Percentiles rank a stretch among this genome's conserved stretches.
phyloP scores from a whole-genome alignment of 2,329 filamentous ascomycete species.

The Pseudonectria buxi region DNA sequence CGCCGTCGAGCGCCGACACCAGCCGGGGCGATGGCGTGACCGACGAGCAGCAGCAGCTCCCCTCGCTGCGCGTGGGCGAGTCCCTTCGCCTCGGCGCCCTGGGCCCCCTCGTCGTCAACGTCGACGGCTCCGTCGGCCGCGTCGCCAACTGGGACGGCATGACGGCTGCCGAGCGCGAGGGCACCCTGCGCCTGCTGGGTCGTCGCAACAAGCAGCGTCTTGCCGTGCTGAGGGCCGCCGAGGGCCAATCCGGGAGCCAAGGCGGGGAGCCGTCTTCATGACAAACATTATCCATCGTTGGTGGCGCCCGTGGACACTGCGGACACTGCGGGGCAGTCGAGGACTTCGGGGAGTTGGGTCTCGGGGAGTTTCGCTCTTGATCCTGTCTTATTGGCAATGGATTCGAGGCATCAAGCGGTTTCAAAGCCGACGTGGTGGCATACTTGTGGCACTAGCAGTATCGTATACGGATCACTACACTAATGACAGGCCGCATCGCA shows the following conservation, averaged over 20 bases:
- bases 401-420: too few species aligned
- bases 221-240: conserved; percentile 37
- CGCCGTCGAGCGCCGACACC: conserved; percentile 12
- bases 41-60: too few species aligned
- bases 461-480: too few species aligned
- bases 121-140: conserved; percentile 62
- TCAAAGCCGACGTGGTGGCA: too few species aligned
- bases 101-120: conserved; percentile 68
- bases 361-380: too few species aligned
- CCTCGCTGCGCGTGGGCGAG: conserved; percentile 16
- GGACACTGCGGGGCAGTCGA: too few species aligned
- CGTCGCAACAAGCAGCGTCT: conserved; percentile 61
- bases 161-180: conserved; percentile 59
- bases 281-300: conserved; percentile 11
- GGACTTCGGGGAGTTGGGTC: too few species aligned
- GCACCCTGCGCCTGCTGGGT: conserved; percentile 59
- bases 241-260: conserved; percentile 1
- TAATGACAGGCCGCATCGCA: too few species aligned
- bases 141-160: conserved; percentile 70
- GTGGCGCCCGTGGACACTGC: conserved; percentile 8
- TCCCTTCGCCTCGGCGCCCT: conserved; percentile 58
- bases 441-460: too few species aligned
- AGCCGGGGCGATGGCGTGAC: conserved; percentile 18
- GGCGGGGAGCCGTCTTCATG: conserved; percentile 5
- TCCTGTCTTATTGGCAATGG: too few species aligned